Evolutionary conservation across 352 stramenopile genomes (phyloP), one percentile per base, ranked within the genome.

Genomic region (Globisporangium okanoganense): DNA sequence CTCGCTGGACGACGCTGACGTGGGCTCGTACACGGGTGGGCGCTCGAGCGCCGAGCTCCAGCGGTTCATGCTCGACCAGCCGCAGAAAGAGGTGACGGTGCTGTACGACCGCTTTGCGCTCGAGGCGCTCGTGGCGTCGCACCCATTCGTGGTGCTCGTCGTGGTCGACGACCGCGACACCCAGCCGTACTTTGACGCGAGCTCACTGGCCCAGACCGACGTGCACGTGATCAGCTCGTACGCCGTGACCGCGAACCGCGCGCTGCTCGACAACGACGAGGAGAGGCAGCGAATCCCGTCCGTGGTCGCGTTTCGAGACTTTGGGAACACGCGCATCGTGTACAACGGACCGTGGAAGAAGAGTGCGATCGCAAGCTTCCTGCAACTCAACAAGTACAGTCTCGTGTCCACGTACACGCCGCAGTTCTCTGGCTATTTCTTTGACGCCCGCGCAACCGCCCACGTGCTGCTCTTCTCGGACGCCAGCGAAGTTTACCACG

Each of bases 391-490:
- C 41, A 71, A 73, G 18, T 79, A 73, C 64, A 72, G 60, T 14
- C 44, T 66, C 41, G 51, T 82, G 33, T 61, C 69, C 2, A 78
- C 53, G 13, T 82, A 79, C 57, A 54, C 41, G 22, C 41, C 31
- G 6, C 45, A 36, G 13, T 59, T 68, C 16, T 40, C 68, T 5
- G 59, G 48, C 9, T 75, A 72, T 40, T 69, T 72, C 31, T 82
- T 71, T 57, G 73, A 82, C 41, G 14, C 20, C 3, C 24, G 29
- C 0, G 73, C 69, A 0, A 16, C 52, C 4, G 73, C 58, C 4
- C 71, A 82, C 33, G 73, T 82, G 54, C 62, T 82, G 24, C 44
- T 82, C 6, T 77, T 82, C 48, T 72, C 73, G 2, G 57, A 78
- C 38, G 27, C 43, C 4, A 55, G 45, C 2, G 12, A 53, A 4